These are phyloP conservation scores for Podaxis sp. DNA, from an alignment of 768 basidiomycete species.

Conservation along the genomic window DNA sequence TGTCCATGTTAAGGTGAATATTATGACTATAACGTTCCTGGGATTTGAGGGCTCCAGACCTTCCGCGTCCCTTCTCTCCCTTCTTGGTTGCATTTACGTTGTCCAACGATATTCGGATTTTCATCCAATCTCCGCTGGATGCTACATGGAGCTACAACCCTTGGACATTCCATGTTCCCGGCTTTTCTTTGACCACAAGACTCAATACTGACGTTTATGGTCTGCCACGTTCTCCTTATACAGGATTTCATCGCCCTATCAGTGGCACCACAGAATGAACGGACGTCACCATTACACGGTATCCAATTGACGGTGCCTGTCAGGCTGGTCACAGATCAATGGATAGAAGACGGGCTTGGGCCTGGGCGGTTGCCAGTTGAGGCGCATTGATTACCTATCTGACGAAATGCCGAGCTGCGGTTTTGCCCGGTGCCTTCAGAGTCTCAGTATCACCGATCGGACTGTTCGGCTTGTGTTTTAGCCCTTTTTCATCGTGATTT, in stretches of 20 bases:
- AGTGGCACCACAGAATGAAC: slow-evolving; percentile 39
- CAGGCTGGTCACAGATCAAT: slow-evolving; percentile 60
- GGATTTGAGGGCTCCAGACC: neutral
- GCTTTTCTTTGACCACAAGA: slow-evolving; percentile 7
- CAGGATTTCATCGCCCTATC: slow-evolving; percentile 61
- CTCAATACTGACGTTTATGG: neutral
- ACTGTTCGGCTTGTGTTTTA: neutral
- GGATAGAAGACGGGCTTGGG: slow-evolving; percentile 11
- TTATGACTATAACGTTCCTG: neutral
- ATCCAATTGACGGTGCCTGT: slow-evolving; percentile 52
- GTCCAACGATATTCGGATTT: neutral
- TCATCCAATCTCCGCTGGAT: neutral
- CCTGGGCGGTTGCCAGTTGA: neutral
- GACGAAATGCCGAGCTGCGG: neutral
- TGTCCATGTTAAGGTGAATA: slow-evolving; percentile 41
- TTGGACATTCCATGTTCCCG: neutral
- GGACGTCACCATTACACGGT: slow-evolving; percentile 33
- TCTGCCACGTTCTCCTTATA: neutral
- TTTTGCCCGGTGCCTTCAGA: neutral
- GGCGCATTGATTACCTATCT: neutral
- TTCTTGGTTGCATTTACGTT: neutral
- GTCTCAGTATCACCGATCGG: neutral
- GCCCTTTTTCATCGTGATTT: no score
- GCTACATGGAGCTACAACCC: neutral
- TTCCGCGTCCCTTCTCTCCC: neutral